These are phyloP conservation scores for Sphaceloma murrayae DNA, from an alignment of 2,329 filamentous ascomycete genomes.

Conservation along the genomic window DNA sequence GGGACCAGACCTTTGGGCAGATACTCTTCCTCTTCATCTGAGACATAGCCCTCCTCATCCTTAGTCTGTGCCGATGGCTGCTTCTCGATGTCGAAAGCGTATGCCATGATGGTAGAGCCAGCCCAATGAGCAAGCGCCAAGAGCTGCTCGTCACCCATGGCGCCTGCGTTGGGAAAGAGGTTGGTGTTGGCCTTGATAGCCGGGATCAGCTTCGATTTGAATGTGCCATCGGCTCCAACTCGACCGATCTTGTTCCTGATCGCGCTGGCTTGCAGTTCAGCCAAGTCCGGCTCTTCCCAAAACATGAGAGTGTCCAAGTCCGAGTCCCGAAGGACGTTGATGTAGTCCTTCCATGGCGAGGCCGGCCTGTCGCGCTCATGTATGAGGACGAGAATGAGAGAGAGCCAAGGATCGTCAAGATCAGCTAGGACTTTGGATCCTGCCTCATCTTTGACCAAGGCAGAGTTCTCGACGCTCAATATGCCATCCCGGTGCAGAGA, in stretches of 20 bases:
- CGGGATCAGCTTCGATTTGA: slow-evolving; percentile 50
- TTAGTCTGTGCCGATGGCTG: slow-evolving; percentile 41
- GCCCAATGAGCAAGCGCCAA: slow-evolving; percentile 61
- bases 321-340: slow-evolving; percentile 57
- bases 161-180: slow-evolving; percentile 36
- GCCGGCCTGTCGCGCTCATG: slow-evolving; percentile 55
- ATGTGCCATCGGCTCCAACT: slow-evolving; percentile 58
- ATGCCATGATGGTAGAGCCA: slow-evolving; percentile 85
- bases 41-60: slow-evolving; percentile 45
- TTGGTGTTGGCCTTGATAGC: slow-evolving; percentile 46
- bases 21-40: slow-evolving; percentile 40
- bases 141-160: slow-evolving; percentile 38
- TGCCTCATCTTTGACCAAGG: slow-evolving; percentile 34
- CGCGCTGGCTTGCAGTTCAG: slow-evolving; percentile 64
- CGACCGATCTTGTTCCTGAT: slow-evolving; percentile 70
- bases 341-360: slow-evolving; percentile 70
- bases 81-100: slow-evolving; percentile 72
- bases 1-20: slow-evolving; percentile 75
- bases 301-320: slow-evolving; percentile 83
- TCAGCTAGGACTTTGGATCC: slow-evolving; percentile 25
- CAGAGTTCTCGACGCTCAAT: slow-evolving; percentile 63
- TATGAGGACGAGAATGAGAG: slow-evolving; percentile 68
- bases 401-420: slow-evolving; percentile 40
- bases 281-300: slow-evolving; percentile 63
- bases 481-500: slow-evolving; percentile 64